Evolutionary conservation across 2,329 filamentous ascomycete species (phyloP).

Genomic region (Talaromyces sp.): DNA sequence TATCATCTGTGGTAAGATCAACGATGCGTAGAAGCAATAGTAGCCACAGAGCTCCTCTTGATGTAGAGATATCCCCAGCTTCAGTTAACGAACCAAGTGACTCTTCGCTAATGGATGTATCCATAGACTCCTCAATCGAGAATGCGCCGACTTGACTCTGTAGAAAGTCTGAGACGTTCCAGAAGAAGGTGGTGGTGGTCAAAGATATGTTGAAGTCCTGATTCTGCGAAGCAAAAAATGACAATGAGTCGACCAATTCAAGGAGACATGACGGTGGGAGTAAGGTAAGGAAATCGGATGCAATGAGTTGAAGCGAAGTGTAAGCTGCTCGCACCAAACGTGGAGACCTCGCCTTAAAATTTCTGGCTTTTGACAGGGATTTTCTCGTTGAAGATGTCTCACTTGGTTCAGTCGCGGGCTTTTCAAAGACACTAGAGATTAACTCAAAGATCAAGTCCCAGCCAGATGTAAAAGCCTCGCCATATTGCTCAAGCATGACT

Average conservation of each 20-base stretch:
- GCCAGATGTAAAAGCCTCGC: slow-evolving; percentile 75
- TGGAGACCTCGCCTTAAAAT: slow-evolving; percentile 51
- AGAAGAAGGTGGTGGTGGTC: slow-evolving; percentile 92
- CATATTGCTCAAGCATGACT: slow-evolving; percentile 79
- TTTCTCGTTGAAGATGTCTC: slow-evolving; percentile 18
- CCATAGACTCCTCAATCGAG: slow-evolving; percentile 37
- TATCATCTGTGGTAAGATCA: slow-evolving; percentile 39
- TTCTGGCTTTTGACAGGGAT: slow-evolving; percentile 14
- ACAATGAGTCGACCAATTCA: slow-evolving; percentile 79
- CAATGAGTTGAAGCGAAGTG: slow-evolving; percentile 83
- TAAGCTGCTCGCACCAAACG: slow-evolving; percentile 84
- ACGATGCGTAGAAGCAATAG: slow-evolving; percentile 40
- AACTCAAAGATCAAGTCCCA: slow-evolving; percentile 86
- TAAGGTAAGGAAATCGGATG: slow-evolving; percentile 84
- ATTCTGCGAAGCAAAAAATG: slow-evolving; percentile 81
- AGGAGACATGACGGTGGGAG: slow-evolving; percentile 69
- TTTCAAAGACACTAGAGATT: slow-evolving; percentile 74
- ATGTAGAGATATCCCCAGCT: slow-evolving; percentile 57
- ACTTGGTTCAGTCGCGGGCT: slow-evolving; percentile 32
- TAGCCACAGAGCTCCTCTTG: slow-evolving; percentile 40
- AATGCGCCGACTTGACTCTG: slow-evolving; percentile 48
- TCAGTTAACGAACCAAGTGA: slow-evolving; percentile 58
- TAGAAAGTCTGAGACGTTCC: slow-evolving; percentile 89
- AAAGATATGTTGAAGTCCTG: slow-evolving; percentile 94
- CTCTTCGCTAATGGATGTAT: slow-evolving; percentile 53